phyloP scores from a whole-genome alignment of 108 stramenopile species.

The Licmophora abbreviata region DNA sequence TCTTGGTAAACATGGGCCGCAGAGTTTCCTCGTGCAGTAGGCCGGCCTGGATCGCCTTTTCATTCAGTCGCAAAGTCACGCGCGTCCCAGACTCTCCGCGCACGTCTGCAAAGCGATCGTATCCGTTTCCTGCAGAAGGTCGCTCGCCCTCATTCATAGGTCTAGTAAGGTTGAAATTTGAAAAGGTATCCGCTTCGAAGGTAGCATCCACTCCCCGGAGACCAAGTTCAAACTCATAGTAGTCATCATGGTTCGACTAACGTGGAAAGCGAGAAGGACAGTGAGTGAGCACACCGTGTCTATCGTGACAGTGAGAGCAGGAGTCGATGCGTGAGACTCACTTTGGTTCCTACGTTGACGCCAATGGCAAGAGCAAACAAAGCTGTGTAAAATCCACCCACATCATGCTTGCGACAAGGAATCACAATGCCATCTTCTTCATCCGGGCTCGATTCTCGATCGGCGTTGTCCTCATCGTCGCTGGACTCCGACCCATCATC shows the following conservation, averaged over 20 bases:
- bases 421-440: neutral
- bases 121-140: conserved; percentile 20
- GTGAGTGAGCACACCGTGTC: too few relatives aligned
- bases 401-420: conserved; percentile 8
- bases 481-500: too few relatives aligned
- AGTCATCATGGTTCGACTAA: conserved; percentile 39
- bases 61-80: conserved; percentile 21
- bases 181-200: neutral
- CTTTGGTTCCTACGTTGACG: conserved; percentile 33
- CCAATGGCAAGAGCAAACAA: conserved; percentile 22
- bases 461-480: conserved; percentile 1
- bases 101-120: conserved; percentile 21
- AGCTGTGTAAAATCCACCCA: conserved; percentile 42
- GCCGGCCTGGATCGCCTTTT: conserved; percentile 10
- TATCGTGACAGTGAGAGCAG: neutral
- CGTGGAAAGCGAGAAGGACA: neutral
- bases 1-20: conserved; percentile 19
- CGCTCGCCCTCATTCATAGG: conserved; percentile 22
- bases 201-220: neutral
- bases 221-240: conserved; percentile 28
- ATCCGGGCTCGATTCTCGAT: too few relatives aligned
- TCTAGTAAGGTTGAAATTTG: conserved; percentile 22
- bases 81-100: conserved; percentile 36
- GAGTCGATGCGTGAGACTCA: neutral
- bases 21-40: conserved; percentile 15